Evolutionary conservation across 2,329 filamentous ascomycete genomes (phyloP).

Genomic region (Aphanocladium album): DNA sequence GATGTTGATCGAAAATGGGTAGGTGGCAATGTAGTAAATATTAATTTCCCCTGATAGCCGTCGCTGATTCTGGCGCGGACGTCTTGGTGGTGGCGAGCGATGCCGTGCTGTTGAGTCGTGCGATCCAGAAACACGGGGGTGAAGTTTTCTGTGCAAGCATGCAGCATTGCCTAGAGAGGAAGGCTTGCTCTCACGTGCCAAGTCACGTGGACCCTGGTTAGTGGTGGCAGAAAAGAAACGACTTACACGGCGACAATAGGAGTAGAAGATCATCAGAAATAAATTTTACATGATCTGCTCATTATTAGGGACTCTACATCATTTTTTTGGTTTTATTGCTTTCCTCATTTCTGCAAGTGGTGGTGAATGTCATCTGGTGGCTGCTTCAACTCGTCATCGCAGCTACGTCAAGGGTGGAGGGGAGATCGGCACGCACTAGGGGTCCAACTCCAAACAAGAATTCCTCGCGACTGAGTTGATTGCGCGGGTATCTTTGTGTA

Average conservation of each 20-base stretch:
- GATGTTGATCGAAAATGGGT: no score
- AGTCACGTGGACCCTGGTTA: background rate
- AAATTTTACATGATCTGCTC: no score
- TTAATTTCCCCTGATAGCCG: background rate
- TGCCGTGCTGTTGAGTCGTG: slow-evolving; percentile 3
- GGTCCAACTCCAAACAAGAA: background rate
- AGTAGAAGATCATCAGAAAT: no score
- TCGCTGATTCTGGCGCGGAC: background rate
- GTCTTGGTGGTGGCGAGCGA: background rate
- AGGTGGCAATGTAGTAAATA: background rate
- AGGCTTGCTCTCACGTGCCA: background rate
- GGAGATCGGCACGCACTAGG: slow-evolving; percentile 4
- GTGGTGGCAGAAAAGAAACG: background rate
- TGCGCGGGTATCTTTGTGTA: background rate
- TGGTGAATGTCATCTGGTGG: background rate
- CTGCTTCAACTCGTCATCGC: background rate
- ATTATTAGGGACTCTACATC: no score
- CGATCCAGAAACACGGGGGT: slow-evolving; percentile 7
- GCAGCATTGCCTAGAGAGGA: slow-evolving; percentile 11
- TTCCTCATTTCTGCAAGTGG: background rate
- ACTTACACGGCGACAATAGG: background rate
- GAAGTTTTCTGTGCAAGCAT: slow-evolving; percentile 14
- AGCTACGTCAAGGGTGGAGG: background rate
- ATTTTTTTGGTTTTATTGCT: background rate
- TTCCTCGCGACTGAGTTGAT: background rate